These are phyloP conservation scores for Proliferodiscus dingleyae DNA, from an alignment of 2,329 filamentous ascomycete genomes.

Conservation along the genomic window DNA sequence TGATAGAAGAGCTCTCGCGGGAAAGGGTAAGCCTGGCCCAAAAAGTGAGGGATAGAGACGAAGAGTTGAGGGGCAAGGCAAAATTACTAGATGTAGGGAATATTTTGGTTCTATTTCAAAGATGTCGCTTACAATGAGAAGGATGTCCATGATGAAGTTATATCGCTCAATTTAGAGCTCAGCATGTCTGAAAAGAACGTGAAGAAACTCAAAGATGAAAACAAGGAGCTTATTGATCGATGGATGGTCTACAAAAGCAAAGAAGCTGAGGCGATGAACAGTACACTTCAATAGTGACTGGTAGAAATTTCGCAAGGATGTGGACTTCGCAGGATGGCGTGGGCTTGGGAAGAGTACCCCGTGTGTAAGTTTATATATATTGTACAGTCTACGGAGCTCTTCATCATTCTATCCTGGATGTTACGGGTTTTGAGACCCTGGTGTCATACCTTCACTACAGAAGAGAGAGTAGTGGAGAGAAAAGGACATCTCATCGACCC, in stretches of 20 bases:
- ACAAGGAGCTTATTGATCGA: conserved; percentile 80
- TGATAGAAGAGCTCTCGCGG: conserved; percentile 56
- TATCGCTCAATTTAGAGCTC: conserved; percentile 80
- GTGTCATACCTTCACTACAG: no score
- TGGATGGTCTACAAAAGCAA: conserved; percentile 87
- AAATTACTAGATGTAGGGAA: conserved; percentile 67
- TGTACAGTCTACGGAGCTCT: neutral
- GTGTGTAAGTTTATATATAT: neutral
- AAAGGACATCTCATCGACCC: neutral
- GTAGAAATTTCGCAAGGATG: neutral
- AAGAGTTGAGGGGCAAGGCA: conserved; percentile 78
- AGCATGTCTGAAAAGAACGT: conserved; percentile 77
- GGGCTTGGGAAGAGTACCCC: conserved; percentile 5
- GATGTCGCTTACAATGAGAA: conserved; percentile 30
- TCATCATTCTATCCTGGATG: neutral
- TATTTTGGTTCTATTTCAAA: conserved; percentile 1
- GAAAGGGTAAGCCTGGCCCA: conserved; percentile 59
- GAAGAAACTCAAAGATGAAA: conserved; percentile 71
- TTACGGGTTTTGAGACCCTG: no score
- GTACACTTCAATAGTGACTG: conserved; percentile 35
- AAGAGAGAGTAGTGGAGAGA: no score
- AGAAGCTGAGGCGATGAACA: conserved; percentile 85
- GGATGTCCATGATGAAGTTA: conserved; percentile 89
- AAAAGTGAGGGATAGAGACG: conserved; percentile 73
- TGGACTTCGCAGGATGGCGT: neutral